Percentiles rank a stretch among this genome's conserved stretches.
Conservation (phyloP, 306 rosid genomes). For the Sophora flavescens region DNA sequence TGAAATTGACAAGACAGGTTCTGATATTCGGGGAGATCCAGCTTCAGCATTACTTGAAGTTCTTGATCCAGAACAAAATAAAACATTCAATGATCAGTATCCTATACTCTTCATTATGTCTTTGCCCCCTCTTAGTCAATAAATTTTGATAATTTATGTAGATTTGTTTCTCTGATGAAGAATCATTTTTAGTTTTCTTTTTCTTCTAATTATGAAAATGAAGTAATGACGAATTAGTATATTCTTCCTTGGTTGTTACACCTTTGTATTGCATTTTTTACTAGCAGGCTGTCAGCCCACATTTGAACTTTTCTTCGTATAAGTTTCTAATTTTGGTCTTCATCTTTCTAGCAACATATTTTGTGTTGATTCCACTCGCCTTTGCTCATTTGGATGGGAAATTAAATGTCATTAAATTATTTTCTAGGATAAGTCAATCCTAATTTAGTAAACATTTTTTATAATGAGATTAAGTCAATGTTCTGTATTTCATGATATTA, state of each 20-base stretch:
- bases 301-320: constrained; percentile 3
- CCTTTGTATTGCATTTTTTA: constrained; percentile 19
- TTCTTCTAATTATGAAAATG: constrained; percentile 19
- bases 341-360: constrained; percentile 31
- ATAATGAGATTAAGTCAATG: background rate
- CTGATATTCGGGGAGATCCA: constrained; percentile 98
- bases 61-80: constrained; percentile 97
- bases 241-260: constrained; percentile 34
- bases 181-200: background rate
- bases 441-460: constrained; percentile 1
- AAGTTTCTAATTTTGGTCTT: constrained; percentile 22
- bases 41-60: constrained; percentile 97
- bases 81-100: constrained; percentile 96
- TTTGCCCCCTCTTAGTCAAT: constrained; percentile 27
- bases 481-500: constrained; percentile 29
- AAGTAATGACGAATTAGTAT: constrained; percentile 24
- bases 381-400: constrained; percentile 41
- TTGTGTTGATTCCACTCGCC: background rate
- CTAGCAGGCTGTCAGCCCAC: constrained; percentile 21
- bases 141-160: constrained; percentile 7
- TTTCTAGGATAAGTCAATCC: constrained; percentile 23
- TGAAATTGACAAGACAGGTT: constrained; percentile 97
- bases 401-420: constrained; percentile 16
- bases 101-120: constrained; percentile 57
- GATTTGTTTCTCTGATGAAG: constrained; percentile 3